Evolutionary conservation across 176 grass and related monocot genomes (phyloP), one percentile per base, ranked within the genome.

Genomic region (Rhynchospora breviuscula): DNA sequence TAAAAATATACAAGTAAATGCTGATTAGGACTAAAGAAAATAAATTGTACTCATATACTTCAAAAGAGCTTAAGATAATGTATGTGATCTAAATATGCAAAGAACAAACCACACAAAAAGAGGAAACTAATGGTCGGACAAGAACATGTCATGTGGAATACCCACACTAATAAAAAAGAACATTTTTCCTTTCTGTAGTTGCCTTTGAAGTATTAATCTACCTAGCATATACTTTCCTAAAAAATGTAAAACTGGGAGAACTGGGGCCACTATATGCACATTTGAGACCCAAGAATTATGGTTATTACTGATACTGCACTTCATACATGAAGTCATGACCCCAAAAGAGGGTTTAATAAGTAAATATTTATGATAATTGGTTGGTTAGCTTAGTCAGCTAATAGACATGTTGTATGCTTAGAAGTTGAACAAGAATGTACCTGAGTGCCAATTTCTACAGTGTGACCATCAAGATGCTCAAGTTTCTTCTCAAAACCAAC

Each of bases 401-500:
- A 14, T 44, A 43, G 10, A 67, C 26, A 40, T 49, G 11, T 7
- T 49, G 2, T 2, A 73, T 52, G 21, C 23, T 51, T 7, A 44
- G 7, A 18, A 44, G 6, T 33, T 13, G 11, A 65, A 47, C 18
- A 46, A 25, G 26, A 49, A 78, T 47, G 81, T 85, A 95, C 97
- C 88, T 89, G 89, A 53, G 88, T 92, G 83, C 97, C 97, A 47
- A 99, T 88, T 89, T 99, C 89, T 69, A 99, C 93, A 5, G 87
- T 52, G 87, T 96, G 97, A n/a, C 78, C 83, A 67, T 96, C 97
- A 0, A 99, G 91, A 93, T 99, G 97, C 60, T 92, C 87, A 13
- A 99, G 66, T 51, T 86, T 90, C 77, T 96, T 99, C 65, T 96
- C 91, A n/a, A 99, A 99, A 82, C 97, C 97, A 80, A 99, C 97